These are phyloP conservation scores for Coniosporium tulheliwenetii DNA, from an alignment of 2,329 filamentous ascomycete genomes.

Conservation along the genomic window DNA sequence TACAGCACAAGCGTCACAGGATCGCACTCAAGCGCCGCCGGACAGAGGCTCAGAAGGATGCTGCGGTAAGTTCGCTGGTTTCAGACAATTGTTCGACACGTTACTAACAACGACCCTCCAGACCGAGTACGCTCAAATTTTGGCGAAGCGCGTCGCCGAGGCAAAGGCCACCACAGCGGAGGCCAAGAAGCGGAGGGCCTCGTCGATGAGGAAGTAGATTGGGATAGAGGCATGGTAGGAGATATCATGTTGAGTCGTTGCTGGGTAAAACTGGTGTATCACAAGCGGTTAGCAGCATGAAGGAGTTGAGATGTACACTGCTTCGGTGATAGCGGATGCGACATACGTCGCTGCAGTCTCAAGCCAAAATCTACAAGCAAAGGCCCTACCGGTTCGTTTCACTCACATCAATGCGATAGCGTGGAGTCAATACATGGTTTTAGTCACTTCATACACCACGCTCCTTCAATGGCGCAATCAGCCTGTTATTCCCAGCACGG, in stretches of 20 bases:
- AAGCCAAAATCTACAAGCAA: too few species aligned
- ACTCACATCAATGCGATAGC: too few species aligned
- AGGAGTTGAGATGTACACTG: too few species aligned
- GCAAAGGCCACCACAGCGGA: slow-evolving; percentile 89
- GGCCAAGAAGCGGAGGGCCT: slow-evolving; percentile 90
- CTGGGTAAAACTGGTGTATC: too few species aligned
- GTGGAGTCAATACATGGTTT: too few species aligned
- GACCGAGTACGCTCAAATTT: slow-evolving; percentile 93
- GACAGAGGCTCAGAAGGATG: slow-evolving; percentile 94
- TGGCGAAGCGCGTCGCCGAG: slow-evolving; percentile 94
- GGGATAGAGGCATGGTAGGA: not conserved
- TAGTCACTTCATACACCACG: too few species aligned
- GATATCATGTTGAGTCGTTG: not conserved
- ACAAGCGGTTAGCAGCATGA: too few species aligned
- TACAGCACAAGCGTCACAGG: slow-evolving; percentile 99
- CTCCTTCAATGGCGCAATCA: too few species aligned
- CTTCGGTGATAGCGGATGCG: too few species aligned
- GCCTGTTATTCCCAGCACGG: too few species aligned
- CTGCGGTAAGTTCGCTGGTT: slow-evolving; percentile 58
- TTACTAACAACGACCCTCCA: slow-evolving; percentile 30
- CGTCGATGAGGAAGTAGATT: slow-evolving; percentile 72
- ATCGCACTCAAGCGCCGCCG: slow-evolving; percentile 97
- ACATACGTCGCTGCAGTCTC: too few species aligned
- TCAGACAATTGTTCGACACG: not conserved
- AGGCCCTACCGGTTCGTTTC: too few species aligned